Evolutionary conservation across 768 basidiomycete genomes (phyloP).

Genomic region (Pseudohyphozyma bogoriensis): DNA sequence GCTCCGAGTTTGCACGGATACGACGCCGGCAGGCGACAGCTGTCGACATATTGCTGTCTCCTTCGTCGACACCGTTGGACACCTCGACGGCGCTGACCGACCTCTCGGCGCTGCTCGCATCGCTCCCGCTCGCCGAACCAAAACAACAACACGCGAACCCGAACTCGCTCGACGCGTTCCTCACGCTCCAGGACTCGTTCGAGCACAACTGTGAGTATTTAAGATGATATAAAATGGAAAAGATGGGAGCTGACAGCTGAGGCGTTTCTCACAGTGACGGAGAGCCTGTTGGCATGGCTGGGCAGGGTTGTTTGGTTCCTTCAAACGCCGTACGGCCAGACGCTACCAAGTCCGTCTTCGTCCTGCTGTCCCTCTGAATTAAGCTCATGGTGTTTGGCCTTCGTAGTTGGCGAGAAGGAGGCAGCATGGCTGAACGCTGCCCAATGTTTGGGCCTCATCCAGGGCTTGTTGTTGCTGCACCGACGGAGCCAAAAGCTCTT

Average conservation of each 20-base stretch:
- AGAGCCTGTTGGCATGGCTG: slow-evolving; percentile 19
- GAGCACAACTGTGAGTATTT: slow-evolving; percentile 1
- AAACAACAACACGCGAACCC: not conserved
- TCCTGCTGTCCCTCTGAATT: too few species aligned
- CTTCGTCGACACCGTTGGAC: not conserved
- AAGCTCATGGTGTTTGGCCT: too few species aligned
- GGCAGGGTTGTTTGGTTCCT: too few species aligned
- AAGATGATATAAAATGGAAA: too few species aligned
- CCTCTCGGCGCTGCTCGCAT: slow-evolving; percentile 10
- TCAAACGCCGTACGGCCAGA: too few species aligned
- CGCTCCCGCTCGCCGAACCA: slow-evolving; percentile 8
- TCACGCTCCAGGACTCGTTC: slow-evolving; percentile 8
- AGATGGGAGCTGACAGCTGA: not conserved
- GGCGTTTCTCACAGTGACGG: slow-evolving; percentile 5
- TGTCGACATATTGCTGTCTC: slow-evolving; percentile 6
- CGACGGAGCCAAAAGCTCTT: slow-evolving; percentile 56
- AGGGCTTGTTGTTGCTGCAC: slow-evolving; percentile 67
- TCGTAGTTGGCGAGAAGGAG: not conserved
- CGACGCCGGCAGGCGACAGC: too few species aligned
- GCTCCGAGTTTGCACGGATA: too few species aligned
- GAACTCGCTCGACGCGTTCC: slow-evolving; percentile 13
- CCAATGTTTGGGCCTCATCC: slow-evolving; percentile 51
- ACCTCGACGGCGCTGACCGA: slow-evolving; percentile 1
- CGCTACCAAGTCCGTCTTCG: too few species aligned
- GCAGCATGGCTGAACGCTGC: slow-evolving; percentile 1